A percentile compares a stretch with the other conserved stretches of the same genome.
Conservation (phyloP, 2,329 filamentous ascomycete species). For the Ceratocystis ficicola region DNA sequence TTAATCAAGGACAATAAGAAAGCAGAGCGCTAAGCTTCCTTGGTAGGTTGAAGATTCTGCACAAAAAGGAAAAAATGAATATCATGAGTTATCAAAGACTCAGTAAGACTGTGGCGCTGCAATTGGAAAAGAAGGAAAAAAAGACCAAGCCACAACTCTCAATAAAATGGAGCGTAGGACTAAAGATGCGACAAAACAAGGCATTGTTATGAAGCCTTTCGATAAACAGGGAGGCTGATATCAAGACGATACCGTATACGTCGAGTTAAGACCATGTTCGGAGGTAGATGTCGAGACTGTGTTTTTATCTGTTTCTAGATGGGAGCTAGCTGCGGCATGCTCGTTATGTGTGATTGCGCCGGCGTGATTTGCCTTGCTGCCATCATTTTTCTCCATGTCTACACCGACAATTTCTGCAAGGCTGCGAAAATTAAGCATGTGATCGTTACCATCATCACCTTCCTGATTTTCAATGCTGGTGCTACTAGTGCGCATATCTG, state of each 20-base stretch:
- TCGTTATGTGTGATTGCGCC: conserved; percentile 15
- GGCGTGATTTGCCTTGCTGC: conserved; percentile 13
- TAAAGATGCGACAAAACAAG: not conserved
- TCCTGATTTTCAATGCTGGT: conserved; percentile 39
- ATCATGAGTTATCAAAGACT: not conserved
- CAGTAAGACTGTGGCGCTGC: not conserved
- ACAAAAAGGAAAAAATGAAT: conserved; percentile 2
- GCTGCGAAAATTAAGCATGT: conserved; percentile 85
- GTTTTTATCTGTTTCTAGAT: not conserved
- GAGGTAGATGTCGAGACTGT: not conserved
- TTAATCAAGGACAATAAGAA: not conserved
- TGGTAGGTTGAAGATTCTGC: not conserved
- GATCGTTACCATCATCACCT: conserved; percentile 49
- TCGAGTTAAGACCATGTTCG: not conserved
- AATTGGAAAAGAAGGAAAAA: not conserved
- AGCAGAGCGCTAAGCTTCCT: not conserved
- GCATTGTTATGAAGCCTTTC: not conserved
- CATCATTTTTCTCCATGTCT: conserved; percentile 30
- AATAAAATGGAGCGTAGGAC: not conserved
- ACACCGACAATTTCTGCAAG: conserved; percentile 72
- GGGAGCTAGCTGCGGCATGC: conserved; percentile 10
- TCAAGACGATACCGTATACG: conserved; percentile 1
- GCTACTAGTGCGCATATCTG: conserved; percentile 43
- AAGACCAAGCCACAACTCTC: not conserved
- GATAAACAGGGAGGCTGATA: not conserved